A percentile compares a stretch with the other conserved stretches of the same genome.
Evolutionary conservation across 352 stramenopile species (phyloP).

Genomic region (Pythium inflatum): DNA sequence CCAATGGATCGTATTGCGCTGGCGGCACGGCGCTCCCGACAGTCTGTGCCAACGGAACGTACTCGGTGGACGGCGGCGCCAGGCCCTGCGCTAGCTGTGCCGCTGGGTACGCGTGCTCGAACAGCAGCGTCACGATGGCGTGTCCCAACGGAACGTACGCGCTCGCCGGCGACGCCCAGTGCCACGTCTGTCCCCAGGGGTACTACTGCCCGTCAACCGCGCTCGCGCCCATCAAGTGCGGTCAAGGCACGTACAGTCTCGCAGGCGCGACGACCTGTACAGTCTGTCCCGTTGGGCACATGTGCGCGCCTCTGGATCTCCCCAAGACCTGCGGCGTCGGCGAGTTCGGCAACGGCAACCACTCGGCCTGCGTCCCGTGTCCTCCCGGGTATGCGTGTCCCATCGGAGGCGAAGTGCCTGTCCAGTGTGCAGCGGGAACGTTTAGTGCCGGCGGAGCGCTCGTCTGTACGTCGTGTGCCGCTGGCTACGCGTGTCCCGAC

Average conservation of each 20-base stretch:
- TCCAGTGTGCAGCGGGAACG: constrained; percentile 54
- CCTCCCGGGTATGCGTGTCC: constrained; percentile 56
- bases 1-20: constrained; percentile 51
- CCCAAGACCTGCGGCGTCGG: constrained; percentile 44
- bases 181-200: constrained; percentile 43
- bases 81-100: constrained; percentile 1
- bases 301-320: constrained; percentile 35
- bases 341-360: constrained; percentile 49
- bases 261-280: constrained; percentile 45
- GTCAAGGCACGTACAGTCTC: constrained; percentile 29
- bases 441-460: constrained; percentile 64
- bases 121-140: background rate
- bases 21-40: constrained; percentile 34
- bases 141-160: constrained; percentile 49
- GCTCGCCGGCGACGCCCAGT: constrained; percentile 46
- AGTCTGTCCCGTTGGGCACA: constrained; percentile 52
- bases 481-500: constrained; percentile 80
- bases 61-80: constrained; percentile 31
- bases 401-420: constrained; percentile 36
- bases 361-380: constrained; percentile 51
- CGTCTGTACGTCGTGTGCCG: constrained; percentile 59
- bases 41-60: constrained; percentile 41
- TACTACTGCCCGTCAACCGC: constrained; percentile 31
- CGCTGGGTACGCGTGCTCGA: constrained; percentile 38
- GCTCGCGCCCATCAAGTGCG: constrained; percentile 17